Conservation (phyloP, 306 rosid species). For the Dalbergia cochinchinensis region DNA sequence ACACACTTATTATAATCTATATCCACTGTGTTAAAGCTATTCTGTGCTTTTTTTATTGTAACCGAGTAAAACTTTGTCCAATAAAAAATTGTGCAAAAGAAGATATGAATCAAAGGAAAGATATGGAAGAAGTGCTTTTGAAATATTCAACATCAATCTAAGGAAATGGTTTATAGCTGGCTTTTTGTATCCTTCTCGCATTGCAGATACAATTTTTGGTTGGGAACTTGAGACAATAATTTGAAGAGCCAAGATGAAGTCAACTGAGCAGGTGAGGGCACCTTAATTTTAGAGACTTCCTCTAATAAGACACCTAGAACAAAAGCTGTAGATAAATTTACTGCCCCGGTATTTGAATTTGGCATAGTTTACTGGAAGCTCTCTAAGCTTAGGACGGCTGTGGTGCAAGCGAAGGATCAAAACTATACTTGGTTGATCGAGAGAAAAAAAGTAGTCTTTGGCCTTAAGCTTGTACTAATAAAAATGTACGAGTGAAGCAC, state of each 20-base stretch:
- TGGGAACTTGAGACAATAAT: slow-evolving; percentile 15
- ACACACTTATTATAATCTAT: slow-evolving; percentile 7
- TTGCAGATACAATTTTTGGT: slow-evolving; percentile 5
- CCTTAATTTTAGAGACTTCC: slow-evolving; percentile 40
- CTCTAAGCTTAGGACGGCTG: neutral
- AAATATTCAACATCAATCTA: slow-evolving; percentile 18
- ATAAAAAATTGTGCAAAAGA: neutral
- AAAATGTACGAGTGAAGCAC: neutral
- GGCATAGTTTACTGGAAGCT: slow-evolving; percentile 13
- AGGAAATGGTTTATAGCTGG: slow-evolving; percentile 20
- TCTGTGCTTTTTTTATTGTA: neutral
- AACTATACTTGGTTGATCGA: slow-evolving; percentile 6
- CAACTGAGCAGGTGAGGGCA: slow-evolving; percentile 59
- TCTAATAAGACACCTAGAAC: slow-evolving; percentile 44
- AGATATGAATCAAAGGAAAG: neutral
- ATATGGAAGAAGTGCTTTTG: slow-evolving; percentile 24
- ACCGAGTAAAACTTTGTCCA: neutral
- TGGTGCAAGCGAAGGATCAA: neutral
- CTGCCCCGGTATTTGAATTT: neutral
- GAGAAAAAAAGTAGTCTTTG: neutral
- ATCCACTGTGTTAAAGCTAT: slow-evolving; percentile 19
- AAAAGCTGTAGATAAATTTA: slow-evolving; percentile 13
- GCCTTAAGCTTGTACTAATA: neutral
- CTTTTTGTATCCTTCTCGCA: slow-evolving; percentile 3
- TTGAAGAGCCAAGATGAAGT: slow-evolving; percentile 41